Base-by-base conservation (phyloP, 345 rosid genomes). In the Nephelium lappaceum region DNA sequence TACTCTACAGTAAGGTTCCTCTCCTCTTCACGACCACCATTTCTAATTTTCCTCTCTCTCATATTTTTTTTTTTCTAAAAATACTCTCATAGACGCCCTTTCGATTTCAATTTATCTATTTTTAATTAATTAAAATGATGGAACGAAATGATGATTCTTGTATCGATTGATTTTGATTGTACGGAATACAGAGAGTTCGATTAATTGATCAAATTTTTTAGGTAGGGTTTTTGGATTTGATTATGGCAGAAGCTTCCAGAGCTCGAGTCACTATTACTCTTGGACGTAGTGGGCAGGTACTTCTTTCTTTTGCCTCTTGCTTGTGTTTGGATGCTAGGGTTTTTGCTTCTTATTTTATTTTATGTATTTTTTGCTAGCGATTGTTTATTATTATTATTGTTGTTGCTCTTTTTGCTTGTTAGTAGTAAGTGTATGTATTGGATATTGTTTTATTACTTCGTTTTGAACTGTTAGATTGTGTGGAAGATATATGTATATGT, bases 221-320 rank as follows among this genome's bases (percentile, higher is more conserved):
- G 14, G 67, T 82, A 87, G 88, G 90, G 84, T 85, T 86, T 86
- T 71, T 21, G 36, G 80, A 62, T 81, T 78, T 58, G 31, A 75
- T 78, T 76, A 95, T 93, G 99, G 82, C 97, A 47, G 97, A 91
- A 82, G 81, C 85, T 87, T 86, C 93, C 14, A 86, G 88, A 25
- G 86, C 87, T 79, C 89, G 95, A 45, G 88, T 93, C 73, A 92
- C 98, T 42, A 91, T 95, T 24, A 94, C 97, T 81, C 92, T 93
- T 62, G 99, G 98, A 8, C 90, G 90, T 74, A 77, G 88, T 66
- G 93, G 97, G 47, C 97, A 91, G 98, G 99, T 96, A 76, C 72
- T 67, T 77, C 7, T 41, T n/a, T 75, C 16, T 23, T 27, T 8
- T 21, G 15, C 62, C n/a, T 58, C 10, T 4, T n/a, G 11, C 27